These are phyloP conservation scores for Hypomyces perniciosus DNA, from an alignment of 2,329 filamentous ascomycete genomes.

Conservation along the genomic window DNA sequence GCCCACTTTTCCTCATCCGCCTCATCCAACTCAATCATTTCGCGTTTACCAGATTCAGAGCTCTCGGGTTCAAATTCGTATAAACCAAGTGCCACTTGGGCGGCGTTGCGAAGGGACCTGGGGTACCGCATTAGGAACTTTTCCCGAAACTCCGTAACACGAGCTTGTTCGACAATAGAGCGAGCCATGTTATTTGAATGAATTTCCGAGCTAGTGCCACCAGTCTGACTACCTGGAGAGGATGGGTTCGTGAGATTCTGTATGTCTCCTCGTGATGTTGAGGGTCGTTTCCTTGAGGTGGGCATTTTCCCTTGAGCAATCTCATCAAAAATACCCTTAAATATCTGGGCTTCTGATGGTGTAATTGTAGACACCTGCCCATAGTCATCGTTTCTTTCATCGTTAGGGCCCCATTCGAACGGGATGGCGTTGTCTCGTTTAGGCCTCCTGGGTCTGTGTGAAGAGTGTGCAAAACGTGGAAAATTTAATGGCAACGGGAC, in stretches of 20 bases:
- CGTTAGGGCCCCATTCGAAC: conserved; percentile 41
- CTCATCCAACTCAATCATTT: conserved; percentile 26
- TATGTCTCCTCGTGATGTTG: conserved; percentile 5
- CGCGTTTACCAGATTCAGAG: conserved; percentile 15
- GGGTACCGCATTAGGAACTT: conserved; percentile 34
- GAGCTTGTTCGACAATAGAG: conserved; percentile 29
- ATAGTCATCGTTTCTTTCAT: conserved; percentile 17
- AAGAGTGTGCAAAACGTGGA: conserved; percentile 17
- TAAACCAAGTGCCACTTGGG: conserved; percentile 33
- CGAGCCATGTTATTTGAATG: conserved; percentile 15
- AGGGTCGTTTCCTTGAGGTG: conserved; percentile 18
- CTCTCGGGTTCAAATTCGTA: conserved; percentile 28
- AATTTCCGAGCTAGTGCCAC: not conserved
- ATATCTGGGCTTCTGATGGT: conserved; percentile 50
- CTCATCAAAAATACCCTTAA: conserved; percentile 50
- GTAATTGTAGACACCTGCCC: conserved; percentile 47
- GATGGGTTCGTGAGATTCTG: not conserved
- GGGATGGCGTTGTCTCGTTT: conserved; percentile 39
- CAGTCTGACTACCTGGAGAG: not conserved
- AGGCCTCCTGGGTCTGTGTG: conserved; percentile 10
- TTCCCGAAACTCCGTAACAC: conserved; percentile 28
- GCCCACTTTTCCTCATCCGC: conserved; percentile 27
- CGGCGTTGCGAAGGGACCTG: conserved; percentile 32
- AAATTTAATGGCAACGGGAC: conserved; percentile 17
- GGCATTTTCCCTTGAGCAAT: conserved; percentile 33